Evolutionary conservation across 176 grass and related monocot genomes (phyloP).

Genomic region (Raddia distichophylla): DNA sequence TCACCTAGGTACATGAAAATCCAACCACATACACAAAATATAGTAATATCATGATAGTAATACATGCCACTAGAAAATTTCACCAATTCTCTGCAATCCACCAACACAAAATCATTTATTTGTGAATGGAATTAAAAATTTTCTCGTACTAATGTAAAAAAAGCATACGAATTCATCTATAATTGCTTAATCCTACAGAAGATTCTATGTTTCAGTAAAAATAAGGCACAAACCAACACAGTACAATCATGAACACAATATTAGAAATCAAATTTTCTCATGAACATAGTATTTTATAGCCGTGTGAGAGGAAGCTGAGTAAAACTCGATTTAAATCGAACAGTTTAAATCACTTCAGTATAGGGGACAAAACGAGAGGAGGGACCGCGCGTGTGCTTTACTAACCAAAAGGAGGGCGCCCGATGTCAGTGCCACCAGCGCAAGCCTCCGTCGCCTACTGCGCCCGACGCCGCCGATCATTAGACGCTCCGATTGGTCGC

Average conservation of each 20-base stretch:
- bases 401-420: conserved; percentile 59
- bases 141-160: neutral
- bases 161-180: neutral
- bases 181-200: neutral
- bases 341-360: neutral
- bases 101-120: neutral
- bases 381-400: neutral
- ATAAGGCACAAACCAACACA: neutral
- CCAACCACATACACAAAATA: too few species aligned
- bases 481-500: neutral
- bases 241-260: neutral
- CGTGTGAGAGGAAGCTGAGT: neutral
- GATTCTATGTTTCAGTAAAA: neutral
- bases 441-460: conserved; percentile 51
- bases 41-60: too few species aligned
- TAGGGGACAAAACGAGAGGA: neutral
- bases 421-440: conserved; percentile 48
- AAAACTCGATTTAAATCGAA: conserved; percentile 37
- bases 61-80: neutral
- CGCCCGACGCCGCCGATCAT: conserved; percentile 50
- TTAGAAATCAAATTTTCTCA: neutral
- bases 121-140: neutral
- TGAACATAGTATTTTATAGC: neutral
- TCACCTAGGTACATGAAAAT: too few species aligned
- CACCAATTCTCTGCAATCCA: neutral